These are phyloP conservation scores for Cucurbita moschata DNA, from an alignment of 306 rosid genomes.

Conservation along the genomic window DNA sequence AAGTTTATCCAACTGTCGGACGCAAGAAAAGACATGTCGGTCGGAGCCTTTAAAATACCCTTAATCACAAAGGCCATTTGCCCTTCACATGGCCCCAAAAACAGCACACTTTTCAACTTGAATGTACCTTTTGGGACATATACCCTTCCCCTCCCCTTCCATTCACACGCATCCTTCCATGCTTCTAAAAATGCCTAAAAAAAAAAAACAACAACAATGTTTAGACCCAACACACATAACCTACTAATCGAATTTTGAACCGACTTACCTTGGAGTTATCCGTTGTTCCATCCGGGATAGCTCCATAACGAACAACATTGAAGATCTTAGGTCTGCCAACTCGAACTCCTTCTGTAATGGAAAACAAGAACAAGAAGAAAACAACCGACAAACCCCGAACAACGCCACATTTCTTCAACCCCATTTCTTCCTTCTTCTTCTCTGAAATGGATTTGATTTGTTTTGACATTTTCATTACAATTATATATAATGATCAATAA, in stretches of 20 bases:
- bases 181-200: conserved; percentile 24
- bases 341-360: conserved; percentile 2
- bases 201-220: too few relatives aligned
- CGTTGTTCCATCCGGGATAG: conserved; percentile 11
- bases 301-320: conserved; percentile 20
- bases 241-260: too few relatives aligned
- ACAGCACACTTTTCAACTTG: conserved; percentile 15
- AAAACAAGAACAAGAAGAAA: conserved; percentile 3
- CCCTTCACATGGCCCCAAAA: conserved; percentile 47
- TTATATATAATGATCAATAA: not conserved
- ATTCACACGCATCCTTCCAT: conserved; percentile 27
- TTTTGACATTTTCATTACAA: not conserved
- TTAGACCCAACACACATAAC: too few relatives aligned
- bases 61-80: conserved; percentile 13
- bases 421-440: not conserved
- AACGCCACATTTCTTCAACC: not conserved
- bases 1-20: conserved; percentile 36
- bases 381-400: not conserved
- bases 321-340: conserved; percentile 1
- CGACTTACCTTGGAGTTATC: conserved; percentile 17
- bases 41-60: conserved; percentile 36
- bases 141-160: conserved; percentile 18
- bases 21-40: conserved; percentile 4
- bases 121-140: conserved; percentile 30
- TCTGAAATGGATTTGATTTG: not conserved